Evolutionary conservation across 345 rosid species (phyloP), one percentile per base, ranked within the genome.

Genomic region (Angophora floribunda): DNA sequence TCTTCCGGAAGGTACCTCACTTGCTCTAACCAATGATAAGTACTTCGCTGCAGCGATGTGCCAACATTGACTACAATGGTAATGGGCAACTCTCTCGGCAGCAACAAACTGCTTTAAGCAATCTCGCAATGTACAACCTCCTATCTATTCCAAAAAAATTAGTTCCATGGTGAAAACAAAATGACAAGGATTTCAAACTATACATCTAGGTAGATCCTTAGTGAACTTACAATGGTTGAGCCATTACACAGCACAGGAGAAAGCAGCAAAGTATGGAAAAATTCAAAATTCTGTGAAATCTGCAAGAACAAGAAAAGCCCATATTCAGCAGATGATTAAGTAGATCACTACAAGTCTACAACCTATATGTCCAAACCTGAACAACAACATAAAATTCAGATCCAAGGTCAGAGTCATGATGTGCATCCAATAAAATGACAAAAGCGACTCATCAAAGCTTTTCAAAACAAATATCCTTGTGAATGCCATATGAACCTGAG

Each of bases 241-340:
- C 92, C 91, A 90, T 87, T 86, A 88, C 89, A 89, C 32, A 92
- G 94, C 89, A 93, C 88, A 6, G 96, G 97, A 82, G 95, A 91
- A 90, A 95, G 95, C 78, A 97, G 94, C 90, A 97, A 90, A 90
- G 96, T 96, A 88, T 95, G 98, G 88, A 96, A 97, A 90, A 94
- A 96, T 90, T 97, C 98, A 91, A 92, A 97, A 89, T 95, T 96
- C 95, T 96, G 90, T 1, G 98, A 94, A 89, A 97, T 95, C 99
- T 97, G 96, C 94, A 91, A 88, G 85, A 87, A 30, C 47, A 47
- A 87, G 87, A 78, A 44, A 86, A 36, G 19, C 30, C 36, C 86
- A 61, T 55, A 57, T 57, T 57, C 53, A 57, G 41, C 30, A 87
- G 28, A 63, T 61, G 26, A 75, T 9, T 0, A 75, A 75, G 49